Conservation (phyloP, 2,329 filamentous ascomycete genomes). For the Stenocarpella maydis region DNA sequence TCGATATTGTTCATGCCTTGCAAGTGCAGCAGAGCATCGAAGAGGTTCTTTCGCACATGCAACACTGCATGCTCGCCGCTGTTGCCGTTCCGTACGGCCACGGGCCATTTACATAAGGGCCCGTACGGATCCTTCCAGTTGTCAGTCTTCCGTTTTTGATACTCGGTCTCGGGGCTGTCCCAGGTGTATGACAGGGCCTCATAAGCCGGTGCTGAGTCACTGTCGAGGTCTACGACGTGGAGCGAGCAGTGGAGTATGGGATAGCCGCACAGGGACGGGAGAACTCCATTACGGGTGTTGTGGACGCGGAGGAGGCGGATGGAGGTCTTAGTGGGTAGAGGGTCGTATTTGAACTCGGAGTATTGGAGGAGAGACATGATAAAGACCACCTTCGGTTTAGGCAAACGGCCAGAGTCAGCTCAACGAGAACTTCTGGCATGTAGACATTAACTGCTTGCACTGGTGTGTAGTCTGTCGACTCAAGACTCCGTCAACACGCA, state of each 20-base stretch:
- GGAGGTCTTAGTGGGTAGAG: neutral
- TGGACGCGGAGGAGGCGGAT: constrained; percentile 24
- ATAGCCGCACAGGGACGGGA: constrained; percentile 1
- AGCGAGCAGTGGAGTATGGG: constrained; percentile 12
- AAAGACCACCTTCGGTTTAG: neutral
- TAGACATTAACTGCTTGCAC: neutral
- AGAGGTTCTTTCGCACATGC: constrained; percentile 23
- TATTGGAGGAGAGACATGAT: constrained; percentile 9
- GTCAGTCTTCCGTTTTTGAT: constrained; percentile 8
- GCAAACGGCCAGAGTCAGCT: neutral
- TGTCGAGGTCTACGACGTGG: constrained; percentile 14
- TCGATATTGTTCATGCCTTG: constrained; percentile 18
- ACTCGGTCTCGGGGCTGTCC: constrained; percentile 24
- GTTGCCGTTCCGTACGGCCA: neutral
- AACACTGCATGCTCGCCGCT: neutral
- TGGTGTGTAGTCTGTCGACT: neutral
- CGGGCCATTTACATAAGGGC: constrained; percentile 19
- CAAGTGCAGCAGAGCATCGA: constrained; percentile 17
- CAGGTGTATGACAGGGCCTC: constrained; percentile 36
- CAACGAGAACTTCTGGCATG: neutral
- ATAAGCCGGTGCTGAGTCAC: constrained; percentile 37
- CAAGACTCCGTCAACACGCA: neutral
- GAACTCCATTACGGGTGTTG: constrained; percentile 4
- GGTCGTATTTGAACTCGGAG: constrained; percentile 9
- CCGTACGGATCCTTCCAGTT: constrained; percentile 26